Percentiles rank a stretch among this genome's conserved stretches.
These are phyloP conservation scores for Boletus reticuloceps DNA, from an alignment of 768 basidiomycete genomes.

Conservation along the genomic window DNA sequence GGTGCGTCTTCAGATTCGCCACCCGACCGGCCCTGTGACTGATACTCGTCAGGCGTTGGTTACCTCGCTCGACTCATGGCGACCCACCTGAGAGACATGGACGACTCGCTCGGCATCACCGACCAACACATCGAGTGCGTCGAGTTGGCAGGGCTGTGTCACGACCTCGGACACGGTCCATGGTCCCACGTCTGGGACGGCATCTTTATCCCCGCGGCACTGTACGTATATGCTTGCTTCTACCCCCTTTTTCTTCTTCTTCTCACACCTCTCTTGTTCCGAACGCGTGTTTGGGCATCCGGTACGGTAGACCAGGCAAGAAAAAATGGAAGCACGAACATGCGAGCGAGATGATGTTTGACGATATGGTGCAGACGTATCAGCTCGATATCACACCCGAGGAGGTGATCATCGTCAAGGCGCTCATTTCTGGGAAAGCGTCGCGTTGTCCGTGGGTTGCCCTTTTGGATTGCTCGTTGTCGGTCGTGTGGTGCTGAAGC, in stretches of 20 bases:
- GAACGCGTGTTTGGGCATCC: no score
- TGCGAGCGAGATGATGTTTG: conserved; percentile 82
- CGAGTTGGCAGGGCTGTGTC: conserved; percentile 77
- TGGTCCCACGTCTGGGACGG: conserved; percentile 86
- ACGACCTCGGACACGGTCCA: conserved; percentile 84
- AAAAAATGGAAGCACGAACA: conserved; percentile 69
- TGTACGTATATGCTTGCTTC: conserved; percentile 42
- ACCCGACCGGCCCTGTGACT: background rate
- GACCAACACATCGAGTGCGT: conserved; percentile 74
- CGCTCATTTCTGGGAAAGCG: conserved; percentile 68
- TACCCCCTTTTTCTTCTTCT: background rate
- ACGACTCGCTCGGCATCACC: conserved; percentile 63
- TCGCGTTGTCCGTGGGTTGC: conserved; percentile 43
- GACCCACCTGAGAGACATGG: conserved; percentile 50
- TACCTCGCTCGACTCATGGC: conserved; percentile 68
- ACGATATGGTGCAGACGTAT: conserved; percentile 59
- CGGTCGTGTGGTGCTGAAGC: background rate
- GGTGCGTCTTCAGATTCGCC: conserved; percentile 39
- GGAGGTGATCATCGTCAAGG: conserved; percentile 67
- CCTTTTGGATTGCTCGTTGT: background rate
- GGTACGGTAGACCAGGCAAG: conserved; percentile 37
- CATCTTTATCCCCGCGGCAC: conserved; percentile 62
- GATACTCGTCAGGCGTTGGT: conserved; percentile 56
- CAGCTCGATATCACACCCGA: conserved; percentile 44
- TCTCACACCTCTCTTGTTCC: background rate